phyloP scores from a whole-genome alignment of 805 yeast genomes.

The Candida vaughaniae region DNA sequence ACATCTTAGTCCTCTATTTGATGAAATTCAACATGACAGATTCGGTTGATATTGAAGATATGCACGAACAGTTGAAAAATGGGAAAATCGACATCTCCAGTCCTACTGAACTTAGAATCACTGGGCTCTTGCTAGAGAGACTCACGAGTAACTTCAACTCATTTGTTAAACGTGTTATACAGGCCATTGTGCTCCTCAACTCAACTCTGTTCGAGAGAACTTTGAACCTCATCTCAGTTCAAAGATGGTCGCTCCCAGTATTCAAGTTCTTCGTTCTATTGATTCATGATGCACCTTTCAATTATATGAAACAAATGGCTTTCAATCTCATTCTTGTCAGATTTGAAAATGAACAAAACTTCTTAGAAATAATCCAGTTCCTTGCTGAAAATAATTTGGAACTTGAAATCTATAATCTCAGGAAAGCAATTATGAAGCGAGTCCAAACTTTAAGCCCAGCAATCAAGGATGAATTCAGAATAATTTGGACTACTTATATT shows the following conservation, averaged over 20 bases:
- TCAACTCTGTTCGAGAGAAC: conserved; percentile 24
- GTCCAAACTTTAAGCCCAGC: conserved; percentile 1
- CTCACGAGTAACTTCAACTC: conserved; percentile 18
- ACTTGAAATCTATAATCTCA: conserved; percentile 19
- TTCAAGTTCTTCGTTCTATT: conserved; percentile 32
- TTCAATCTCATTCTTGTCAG: conserved; percentile 19
- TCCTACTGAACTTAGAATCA: conserved; percentile 18
- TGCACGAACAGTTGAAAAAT: conserved; percentile 3
- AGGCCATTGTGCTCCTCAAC: conserved; percentile 21
- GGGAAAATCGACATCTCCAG: conserved; percentile 18
- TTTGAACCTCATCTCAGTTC: conserved; percentile 19
- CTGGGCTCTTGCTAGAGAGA: conserved; percentile 16
- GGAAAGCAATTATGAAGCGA: conserved; percentile 7
- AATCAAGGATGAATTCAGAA: conserved; percentile 5
- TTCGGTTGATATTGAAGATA: not conserved
- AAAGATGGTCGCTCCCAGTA: conserved; percentile 28
- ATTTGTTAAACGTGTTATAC: conserved; percentile 34
- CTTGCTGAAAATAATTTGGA: conserved; percentile 26
- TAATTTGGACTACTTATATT: conserved; percentile 8
- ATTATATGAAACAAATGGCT: conserved; percentile 25
- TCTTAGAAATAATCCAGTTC: conserved; percentile 20
- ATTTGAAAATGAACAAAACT: conserved; percentile 17
- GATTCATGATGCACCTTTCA: conserved; percentile 36
- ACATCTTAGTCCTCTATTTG: conserved; percentile 1
- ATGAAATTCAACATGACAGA: conserved; percentile 1